These are phyloP conservation scores for Xylariaceae sp. DNA, from an alignment of 2,329 filamentous ascomycete species.

Conservation along the genomic window DNA sequence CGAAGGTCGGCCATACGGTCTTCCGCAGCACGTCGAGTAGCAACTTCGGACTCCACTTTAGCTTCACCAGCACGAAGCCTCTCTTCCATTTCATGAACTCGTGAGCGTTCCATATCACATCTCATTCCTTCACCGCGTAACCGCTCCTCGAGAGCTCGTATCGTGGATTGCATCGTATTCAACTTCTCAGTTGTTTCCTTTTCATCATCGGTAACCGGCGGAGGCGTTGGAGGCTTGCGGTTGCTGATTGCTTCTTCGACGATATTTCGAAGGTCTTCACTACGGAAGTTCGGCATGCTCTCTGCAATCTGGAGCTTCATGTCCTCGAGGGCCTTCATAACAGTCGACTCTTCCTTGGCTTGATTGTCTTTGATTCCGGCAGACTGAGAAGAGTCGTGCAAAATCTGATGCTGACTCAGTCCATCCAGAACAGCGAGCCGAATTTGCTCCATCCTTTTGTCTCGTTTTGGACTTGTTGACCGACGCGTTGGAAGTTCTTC, in stretches of 20 bases:
- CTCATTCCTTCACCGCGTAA: slow-evolving; percentile 25
- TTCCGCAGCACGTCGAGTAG: slow-evolving; percentile 46
- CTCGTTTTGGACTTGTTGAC: slow-evolving; percentile 70
- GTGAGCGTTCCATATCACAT: slow-evolving; percentile 32
- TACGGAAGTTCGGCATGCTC: slow-evolving; percentile 40
- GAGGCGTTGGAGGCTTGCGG: slow-evolving; percentile 48
- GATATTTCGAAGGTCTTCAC: slow-evolving; percentile 53
- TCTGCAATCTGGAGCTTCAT: slow-evolving; percentile 51
- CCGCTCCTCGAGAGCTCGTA: slow-evolving; percentile 36
- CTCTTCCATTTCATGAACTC: slow-evolving; percentile 55
- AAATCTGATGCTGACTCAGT: slow-evolving; percentile 52
- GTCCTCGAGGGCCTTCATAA: slow-evolving; percentile 62
- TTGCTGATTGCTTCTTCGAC: slow-evolving; percentile 58
- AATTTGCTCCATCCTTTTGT: slow-evolving; percentile 79
- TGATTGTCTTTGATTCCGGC: slow-evolving; percentile 25
- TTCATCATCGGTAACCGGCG: slow-evolving; percentile 41
- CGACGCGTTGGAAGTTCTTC: slow-evolving; percentile 62
- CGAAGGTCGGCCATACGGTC: slow-evolving; percentile 48
- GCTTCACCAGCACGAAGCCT: slow-evolving; percentile 44
- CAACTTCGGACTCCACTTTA: slow-evolving; percentile 45
- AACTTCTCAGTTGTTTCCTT: slow-evolving; percentile 49
- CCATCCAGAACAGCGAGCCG: slow-evolving; percentile 68
- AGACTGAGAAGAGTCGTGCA: slow-evolving; percentile 30
- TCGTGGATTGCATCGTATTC: slow-evolving; percentile 54
- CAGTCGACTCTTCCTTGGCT: slow-evolving; percentile 40